Conservation (phyloP, 2,329 filamentous ascomycete species). For the Cordyceps militaris region DNA sequence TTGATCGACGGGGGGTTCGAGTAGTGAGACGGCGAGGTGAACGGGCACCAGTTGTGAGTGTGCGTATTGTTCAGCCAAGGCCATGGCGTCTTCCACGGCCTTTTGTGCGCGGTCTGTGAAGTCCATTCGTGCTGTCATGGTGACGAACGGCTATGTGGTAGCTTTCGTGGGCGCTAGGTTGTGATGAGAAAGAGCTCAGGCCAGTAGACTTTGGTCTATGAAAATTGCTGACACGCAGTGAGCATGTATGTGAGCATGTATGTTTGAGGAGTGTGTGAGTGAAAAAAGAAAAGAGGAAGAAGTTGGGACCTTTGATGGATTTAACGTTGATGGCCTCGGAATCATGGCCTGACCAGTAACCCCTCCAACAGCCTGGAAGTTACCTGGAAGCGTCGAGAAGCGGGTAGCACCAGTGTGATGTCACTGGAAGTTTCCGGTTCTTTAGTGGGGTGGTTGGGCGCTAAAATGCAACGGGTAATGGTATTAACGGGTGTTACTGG, state of each 20-base stretch:
- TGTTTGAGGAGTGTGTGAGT: not conserved
- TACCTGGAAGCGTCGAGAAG: conserved; percentile 25
- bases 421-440: conserved; percentile 18
- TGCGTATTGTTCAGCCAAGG: conserved; percentile 78
- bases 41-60: conserved; percentile 87
- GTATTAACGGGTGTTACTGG: too few species aligned
- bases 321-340: conserved; percentile 16
- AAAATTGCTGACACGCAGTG: not conserved
- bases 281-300: not conserved
- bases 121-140: conserved; percentile 72
- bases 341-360: conserved; percentile 15
- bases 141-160: conserved; percentile 22
- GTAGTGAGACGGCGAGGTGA: conserved; percentile 77
- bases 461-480: too few species aligned
- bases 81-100: conserved; percentile 82
- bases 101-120: conserved; percentile 92
- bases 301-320: conserved; percentile 1
- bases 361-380: conserved; percentile 23
- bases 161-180: not conserved
- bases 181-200: not conserved
- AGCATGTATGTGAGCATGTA: not conserved
- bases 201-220: conserved; percentile 6
- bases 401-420: conserved; percentile 18
- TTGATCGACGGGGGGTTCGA: conserved; percentile 66
- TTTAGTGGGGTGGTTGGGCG: conserved; percentile 12